Evolutionary conservation across 495 filamentous ascomycete species (phyloP), one percentile per base, ranked within the genome.

Genomic region (Hypoxylon fuscum): DNA sequence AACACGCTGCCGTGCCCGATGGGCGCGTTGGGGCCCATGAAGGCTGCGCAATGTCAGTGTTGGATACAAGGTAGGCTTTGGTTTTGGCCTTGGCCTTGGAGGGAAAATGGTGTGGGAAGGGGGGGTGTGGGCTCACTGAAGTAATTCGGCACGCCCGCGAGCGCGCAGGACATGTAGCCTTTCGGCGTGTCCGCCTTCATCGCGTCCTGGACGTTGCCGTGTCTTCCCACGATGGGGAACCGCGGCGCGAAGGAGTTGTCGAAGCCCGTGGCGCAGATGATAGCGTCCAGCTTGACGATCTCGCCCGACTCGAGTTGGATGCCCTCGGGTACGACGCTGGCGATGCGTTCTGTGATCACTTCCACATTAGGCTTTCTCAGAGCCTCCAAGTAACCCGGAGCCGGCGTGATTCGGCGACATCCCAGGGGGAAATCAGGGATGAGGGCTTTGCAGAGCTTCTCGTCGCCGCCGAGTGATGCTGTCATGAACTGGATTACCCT

Each of bases 221-320:
- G 73, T 42, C 82, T 75, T 11, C 83, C 81, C 15, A 84, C 73
- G 51, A 89, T 76, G 2, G 85, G 80, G 60, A 89, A 90, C 3
- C 83, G 82, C 0, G 87, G 86, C 9, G 77, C 72, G 59, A 88
- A 83, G 15, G 86, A 84, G 4, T 70, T 75, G 51, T 90, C 84
- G 40, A 87, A 89, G 5, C 89, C 89, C 0, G 89, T 92, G 2
- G 89, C 83, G 68, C 89, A 91, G 62, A 92, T 81, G n/a, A 87
- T 79, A 6, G 79, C 79, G 57, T 90, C 87, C 2, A 86, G 79
- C 46, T 83, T 72, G 31, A 86, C 67, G 32, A 84, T 71, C 9
- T 79, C 70, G 27, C 86, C 86, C 8, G 85, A 82, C 9, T 75
- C 75, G 8, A 85, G 82, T 58, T 85, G 75, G 46, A 89, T 82